Base-by-base conservation (phyloP, 2,329 filamentous ascomycete species). In the Colletotrichum magnum region DNA sequence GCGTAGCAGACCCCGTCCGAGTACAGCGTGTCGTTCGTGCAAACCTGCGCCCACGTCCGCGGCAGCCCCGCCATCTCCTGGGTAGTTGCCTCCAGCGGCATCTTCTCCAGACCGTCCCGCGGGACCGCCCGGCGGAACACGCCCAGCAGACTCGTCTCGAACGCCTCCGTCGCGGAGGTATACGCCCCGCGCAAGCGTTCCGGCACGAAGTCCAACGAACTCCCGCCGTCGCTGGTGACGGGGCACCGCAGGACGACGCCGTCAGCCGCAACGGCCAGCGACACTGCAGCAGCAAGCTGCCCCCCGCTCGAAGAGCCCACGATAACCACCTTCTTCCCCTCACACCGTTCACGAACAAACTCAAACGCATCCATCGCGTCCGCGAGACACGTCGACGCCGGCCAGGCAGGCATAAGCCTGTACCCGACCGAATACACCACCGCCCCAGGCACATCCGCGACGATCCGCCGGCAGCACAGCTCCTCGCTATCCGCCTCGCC, bases 1-100 rank as follows among this genome's bases (percentile, higher is more conserved):
- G 81, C 84, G 72, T 86, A 86, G 71, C 85, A 87, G 9, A 85
- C 70, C 10, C 85, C 85, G 73, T 87, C 85, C 21, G 83, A 84
- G 74, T 86, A 87, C 68, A 86, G 79, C 48, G 82, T 80, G 70
- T 88, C 85, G 60, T 87, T 87, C 9, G 82, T 84, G 67, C 81
- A 83, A 5, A 86, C 75, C 76, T 87, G 85, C 16, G 87, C 79
- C 80, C 82, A 87, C 52, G 83, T 83, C 65, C 78, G 76, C 64
- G 83, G 81, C 70, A 82, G 74, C 2, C 67, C 75, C 5, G 72
- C 62, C 50, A 86, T 56, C 13, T 77, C 73, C 16, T 75, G 72
- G 6, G 53, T 24, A 0, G 64, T 58, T 1, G 75, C 77, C 72
- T 85, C 85, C 5, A 86, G 73, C 9, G 84, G 84, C 72, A 86